Base-by-base conservation (phyloP, 768 basidiomycete genomes). In the Floccularia luteovirens region DNA sequence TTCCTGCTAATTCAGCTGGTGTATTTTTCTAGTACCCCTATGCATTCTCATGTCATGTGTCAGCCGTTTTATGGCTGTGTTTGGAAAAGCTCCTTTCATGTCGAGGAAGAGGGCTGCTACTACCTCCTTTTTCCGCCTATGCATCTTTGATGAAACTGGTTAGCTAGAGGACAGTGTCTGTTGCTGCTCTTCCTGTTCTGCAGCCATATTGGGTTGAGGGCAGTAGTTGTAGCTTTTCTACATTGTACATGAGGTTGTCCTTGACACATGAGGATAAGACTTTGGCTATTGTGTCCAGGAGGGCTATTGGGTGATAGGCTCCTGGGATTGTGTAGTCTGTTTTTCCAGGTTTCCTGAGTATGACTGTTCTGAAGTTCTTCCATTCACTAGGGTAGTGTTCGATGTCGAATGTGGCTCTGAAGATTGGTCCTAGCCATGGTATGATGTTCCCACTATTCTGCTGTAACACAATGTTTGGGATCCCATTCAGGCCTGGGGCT, bases 51-150 rank as follows among this genome's bases (percentile, higher is more conserved):
- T 47, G 21, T 64, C 47, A 32, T 61, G 51, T 0, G 55, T 17
- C 0, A 66, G 45, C 0, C 35, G 22, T 7, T 51, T 46, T 0
- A 48, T 45, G 1, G 48, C 55, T 0, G 51, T 54, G 38, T 55
- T 64, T 0, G 58, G 66, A 38, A 66, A 69, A 0, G 63, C 65
- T 0, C 57, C 64, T 42, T 67, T 55, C 0, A 67, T 61, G 43
- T 70, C 63, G 0, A 66, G 48, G 38, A 58, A 62, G 0, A 67
- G 44, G 0, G 47, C 47, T 1, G 56, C 51, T 0, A 48, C 63
- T 0, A 61, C 65, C n/a, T 56, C 39, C 0, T 42, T 23, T 13
- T 39, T 44, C 1, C 58, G 30, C 67, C 65, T n/a, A 69, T 0
- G 64, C 60, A 11, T 64, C 57, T 31, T 64, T 57, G 13, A 69